These are phyloP conservation scores for Tricholoma bakamatsutake DNA, from an alignment of 768 basidiomycete genomes.

Conservation along the genomic window DNA sequence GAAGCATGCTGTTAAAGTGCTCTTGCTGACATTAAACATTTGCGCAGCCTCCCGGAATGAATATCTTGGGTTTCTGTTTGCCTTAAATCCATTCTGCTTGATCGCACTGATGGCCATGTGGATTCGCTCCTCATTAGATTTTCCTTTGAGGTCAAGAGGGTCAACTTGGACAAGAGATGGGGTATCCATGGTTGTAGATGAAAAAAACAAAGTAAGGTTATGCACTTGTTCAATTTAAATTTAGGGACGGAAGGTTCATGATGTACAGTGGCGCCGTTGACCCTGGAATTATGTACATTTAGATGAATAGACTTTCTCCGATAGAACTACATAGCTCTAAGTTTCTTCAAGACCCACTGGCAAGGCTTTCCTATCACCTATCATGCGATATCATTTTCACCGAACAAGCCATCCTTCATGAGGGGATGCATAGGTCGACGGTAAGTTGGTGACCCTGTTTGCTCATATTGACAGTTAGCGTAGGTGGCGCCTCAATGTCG, in stretches of 20 bases:
- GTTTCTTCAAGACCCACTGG: not conserved
- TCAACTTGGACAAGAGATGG: not conserved
- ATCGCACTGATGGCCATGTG: constrained; percentile 3
- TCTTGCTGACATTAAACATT: constrained; percentile 4
- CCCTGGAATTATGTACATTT: not conserved
- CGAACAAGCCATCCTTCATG: not conserved
- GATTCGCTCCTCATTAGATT: constrained; percentile 2
- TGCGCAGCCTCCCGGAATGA: constrained; percentile 3
- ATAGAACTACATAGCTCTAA: not conserved
- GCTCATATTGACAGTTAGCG: not conserved
- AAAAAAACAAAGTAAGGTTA: not conserved
- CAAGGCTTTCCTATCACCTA: not conserved
- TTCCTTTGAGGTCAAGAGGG: not conserved
- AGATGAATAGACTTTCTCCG: not conserved
- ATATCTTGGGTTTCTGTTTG: not conserved
- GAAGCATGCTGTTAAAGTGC: not conserved
- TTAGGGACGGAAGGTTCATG: not conserved
- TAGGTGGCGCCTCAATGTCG: not conserved
- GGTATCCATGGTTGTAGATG: not conserved
- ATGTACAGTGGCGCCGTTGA: not conserved
- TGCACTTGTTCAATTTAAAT: not conserved
- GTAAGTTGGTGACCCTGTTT: not conserved
- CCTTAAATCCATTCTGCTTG: not conserved
- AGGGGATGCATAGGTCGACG: not conserved
- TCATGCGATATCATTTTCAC: not conserved